Evolutionary conservation across 2,329 filamentous ascomycete species (phyloP), one percentile per base, ranked within the genome.

Genomic region (Chrysoporthe austroafricana): DNA sequence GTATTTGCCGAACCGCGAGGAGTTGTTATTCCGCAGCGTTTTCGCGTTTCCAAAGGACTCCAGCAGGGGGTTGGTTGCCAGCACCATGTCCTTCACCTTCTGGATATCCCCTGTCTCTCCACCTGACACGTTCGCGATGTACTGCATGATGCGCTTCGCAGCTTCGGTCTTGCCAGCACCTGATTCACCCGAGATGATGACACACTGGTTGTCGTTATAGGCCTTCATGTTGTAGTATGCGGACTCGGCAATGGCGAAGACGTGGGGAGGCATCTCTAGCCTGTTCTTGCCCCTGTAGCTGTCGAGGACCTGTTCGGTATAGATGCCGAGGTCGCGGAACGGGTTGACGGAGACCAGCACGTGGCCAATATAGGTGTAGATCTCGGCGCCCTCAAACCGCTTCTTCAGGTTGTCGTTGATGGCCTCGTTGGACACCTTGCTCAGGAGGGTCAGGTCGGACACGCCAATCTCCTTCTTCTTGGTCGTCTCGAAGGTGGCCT

Each of bases 401-500:
- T 98, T 96, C 86, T 97, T 97, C 79, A 99, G 79, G 79, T 99
- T 99, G 67, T 98, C 96, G 83, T 99, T 99, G 85, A 99, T 99
- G 70, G 95, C 94, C 80, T 99, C 96, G 80, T 99, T 98, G 73
- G 94, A 97, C 72, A 99, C 96, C 81, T 98, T 98, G 85, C 94
- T 97, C 77, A 99, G 91, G 75, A 99, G 85, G 4, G 96, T 99
- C 78, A 99, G 86, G 85, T 99, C 96, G 66, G 96, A 97, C 65
- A 99, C 96, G 73, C 96, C 96, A 74, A 99, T 96, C 81, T 99
- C 94, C 87, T 97, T 98, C 90, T 98, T 99, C 87, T 98, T 98
- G 72, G 90, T 92, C 70, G 90, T 93, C 79, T 99, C 96, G 81
- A 96, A 99, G 70, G 92, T 93, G 71, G 96, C 96, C 83, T 98